These are phyloP conservation scores for Paxillus rubicundulus DNA, from an alignment of 768 basidiomycete species.

Conservation along the genomic window DNA sequence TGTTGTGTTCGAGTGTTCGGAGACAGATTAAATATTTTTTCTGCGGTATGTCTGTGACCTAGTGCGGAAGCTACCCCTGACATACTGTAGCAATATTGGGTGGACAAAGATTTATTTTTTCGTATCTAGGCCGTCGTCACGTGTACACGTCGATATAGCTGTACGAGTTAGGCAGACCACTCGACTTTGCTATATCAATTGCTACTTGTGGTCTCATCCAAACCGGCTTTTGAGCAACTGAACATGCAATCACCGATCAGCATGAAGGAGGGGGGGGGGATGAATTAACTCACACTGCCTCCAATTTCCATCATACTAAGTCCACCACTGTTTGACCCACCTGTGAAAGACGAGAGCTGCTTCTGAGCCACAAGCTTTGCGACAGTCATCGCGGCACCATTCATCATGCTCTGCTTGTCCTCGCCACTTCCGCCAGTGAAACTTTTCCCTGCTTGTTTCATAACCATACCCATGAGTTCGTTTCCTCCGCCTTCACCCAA, in stretches of 20 bases:
- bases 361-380: slow-evolving; percentile 81
- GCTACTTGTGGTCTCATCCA: slow-evolving; percentile 8
- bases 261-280: neutral
- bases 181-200: too few relatives aligned
- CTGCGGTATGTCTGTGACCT: too few relatives aligned
- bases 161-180: too few relatives aligned
- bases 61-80: too few relatives aligned
- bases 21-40: too few relatives aligned
- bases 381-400: slow-evolving; percentile 80
- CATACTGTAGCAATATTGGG: too few relatives aligned
- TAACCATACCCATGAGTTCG: slow-evolving; percentile 79
- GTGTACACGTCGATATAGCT: too few relatives aligned
- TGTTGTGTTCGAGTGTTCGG: too few relatives aligned
- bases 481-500: slow-evolving; percentile 48
- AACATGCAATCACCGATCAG: neutral
- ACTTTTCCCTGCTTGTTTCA: slow-evolving; percentile 76
- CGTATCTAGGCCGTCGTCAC: too few relatives aligned
- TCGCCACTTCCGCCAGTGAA: slow-evolving; percentile 64
- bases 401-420: slow-evolving; percentile 78
- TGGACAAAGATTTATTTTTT: too few relatives aligned
- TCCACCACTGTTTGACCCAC: slow-evolving; percentile 71
- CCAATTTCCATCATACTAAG: slow-evolving; percentile 53
- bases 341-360: slow-evolving; percentile 39
- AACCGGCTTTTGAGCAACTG: slow-evolving; percentile 18
- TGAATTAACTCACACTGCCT: slow-evolving; percentile 39